These are phyloP conservation scores for Sicyos edulis DNA, from an alignment of 306 rosid genomes.

Conservation along the genomic window DNA sequence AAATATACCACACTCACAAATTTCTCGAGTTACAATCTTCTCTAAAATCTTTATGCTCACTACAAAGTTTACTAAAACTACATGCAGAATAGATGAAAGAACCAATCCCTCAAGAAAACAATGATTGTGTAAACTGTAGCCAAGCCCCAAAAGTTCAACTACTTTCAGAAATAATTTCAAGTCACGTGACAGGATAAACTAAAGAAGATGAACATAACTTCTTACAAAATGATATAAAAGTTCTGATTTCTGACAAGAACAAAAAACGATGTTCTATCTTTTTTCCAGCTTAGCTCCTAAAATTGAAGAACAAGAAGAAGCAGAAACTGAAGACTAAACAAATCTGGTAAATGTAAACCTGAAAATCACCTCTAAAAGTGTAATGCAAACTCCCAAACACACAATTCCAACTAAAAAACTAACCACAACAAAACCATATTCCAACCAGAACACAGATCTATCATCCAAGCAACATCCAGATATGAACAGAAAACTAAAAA, in stretches of 20 bases:
- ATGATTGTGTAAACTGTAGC: neutral
- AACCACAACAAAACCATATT: neutral
- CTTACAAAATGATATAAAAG: neutral
- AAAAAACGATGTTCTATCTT: neutral
- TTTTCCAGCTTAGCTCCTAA: neutral
- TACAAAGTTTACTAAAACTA: neutral
- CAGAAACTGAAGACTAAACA: neutral
- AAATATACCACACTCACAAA: neutral
- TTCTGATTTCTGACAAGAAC: neutral
- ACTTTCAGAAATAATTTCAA: no score
- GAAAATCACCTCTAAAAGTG: neutral
- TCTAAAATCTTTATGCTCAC: neutral
- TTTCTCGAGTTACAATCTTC: neutral
- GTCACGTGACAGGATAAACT: no score
- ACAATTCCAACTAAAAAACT: constrained; percentile 2
- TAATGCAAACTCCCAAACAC: neutral
- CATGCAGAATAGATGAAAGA: neutral
- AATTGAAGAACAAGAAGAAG: neutral
- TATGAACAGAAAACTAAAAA: neutral
- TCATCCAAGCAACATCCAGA: neutral
- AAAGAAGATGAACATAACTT: neutral
- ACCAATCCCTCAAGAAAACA: neutral
- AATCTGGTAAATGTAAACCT: neutral
- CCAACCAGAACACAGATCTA: constrained; percentile 17
- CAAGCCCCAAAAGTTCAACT: neutral